These are phyloP conservation scores for Solanum chiquidenum DNA, from an alignment of 257 asterid species.

Conservation along the genomic window DNA sequence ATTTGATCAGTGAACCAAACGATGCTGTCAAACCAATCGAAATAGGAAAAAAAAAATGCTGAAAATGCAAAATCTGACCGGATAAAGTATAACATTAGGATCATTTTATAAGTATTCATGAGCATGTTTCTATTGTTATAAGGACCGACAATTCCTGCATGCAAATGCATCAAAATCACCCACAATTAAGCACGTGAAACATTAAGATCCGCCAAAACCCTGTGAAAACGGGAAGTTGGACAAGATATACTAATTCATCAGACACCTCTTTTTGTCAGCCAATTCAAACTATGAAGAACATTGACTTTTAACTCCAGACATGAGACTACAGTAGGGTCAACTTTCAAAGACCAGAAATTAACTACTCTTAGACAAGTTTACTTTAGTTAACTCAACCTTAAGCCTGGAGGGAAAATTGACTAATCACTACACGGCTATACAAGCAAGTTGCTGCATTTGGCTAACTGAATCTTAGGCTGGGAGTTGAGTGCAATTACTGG, in stretches of 20 bases:
- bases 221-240: neutral
- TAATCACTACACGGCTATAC: neutral
- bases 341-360: neutral
- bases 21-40: neutral
- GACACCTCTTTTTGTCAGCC: neutral
- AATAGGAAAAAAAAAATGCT: neutral
- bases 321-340: neutral
- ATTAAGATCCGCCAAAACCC: neutral
- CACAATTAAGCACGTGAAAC: neutral
- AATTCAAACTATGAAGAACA: neutral
- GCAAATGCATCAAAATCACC: neutral
- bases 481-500: neutral
- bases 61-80: neutral
- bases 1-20: neutral
- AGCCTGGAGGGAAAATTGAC: neutral
- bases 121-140: neutral
- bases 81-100: neutral
- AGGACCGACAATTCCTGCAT: neutral
- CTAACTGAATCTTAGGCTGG: neutral
- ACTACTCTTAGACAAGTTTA: neutral
- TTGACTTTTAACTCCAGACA: neutral
- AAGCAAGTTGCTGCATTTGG: neutral
- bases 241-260: neutral
- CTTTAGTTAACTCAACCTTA: neutral
- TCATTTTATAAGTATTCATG: neutral